Conservation (phyloP, 139 green algal species). For the Pseudopediastrum boryanum region DNA sequence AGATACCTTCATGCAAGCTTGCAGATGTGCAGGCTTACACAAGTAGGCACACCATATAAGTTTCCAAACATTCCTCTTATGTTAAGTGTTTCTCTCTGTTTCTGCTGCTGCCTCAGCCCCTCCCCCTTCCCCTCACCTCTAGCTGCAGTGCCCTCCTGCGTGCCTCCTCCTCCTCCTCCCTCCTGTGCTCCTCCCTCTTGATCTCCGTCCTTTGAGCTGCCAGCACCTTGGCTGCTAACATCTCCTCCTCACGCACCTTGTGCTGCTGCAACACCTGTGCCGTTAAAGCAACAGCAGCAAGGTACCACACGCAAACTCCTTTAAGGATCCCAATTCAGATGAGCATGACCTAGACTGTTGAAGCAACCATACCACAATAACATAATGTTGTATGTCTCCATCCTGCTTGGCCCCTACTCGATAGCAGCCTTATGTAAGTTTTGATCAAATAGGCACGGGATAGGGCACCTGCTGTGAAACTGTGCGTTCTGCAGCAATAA, state of each 20-base stretch:
- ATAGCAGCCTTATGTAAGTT: too few relatives aligned
- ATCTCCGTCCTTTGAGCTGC: slow-evolving; percentile 1
- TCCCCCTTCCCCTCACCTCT: not conserved
- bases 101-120: not conserved
- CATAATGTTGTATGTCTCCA: too few relatives aligned
- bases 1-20: not conserved
- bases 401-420: too few relatives aligned
- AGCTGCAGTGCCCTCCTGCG: not conserved
- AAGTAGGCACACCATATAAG: not conserved
- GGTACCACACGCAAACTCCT: too few relatives aligned
- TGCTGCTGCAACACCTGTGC: slow-evolving; percentile 28
- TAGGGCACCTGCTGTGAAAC: too few relatives aligned
- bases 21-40: not conserved
- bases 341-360: too few relatives aligned
- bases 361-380: too few relatives aligned
- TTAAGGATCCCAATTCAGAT: too few relatives aligned
- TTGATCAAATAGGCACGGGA: too few relatives aligned
- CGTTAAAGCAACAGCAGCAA: too few relatives aligned
- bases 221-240: not conserved
- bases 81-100: too few relatives aligned
- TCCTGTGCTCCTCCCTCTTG: slow-evolving; percentile 1
- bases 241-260: slow-evolving; percentile 21
- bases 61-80: not conserved
- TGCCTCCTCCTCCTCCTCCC: slow-evolving; percentile 11
- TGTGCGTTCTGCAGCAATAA: too few relatives aligned